phyloP scores from a whole-genome alignment of 257 asterid genomes.

The Solanum arcanum region DNA sequence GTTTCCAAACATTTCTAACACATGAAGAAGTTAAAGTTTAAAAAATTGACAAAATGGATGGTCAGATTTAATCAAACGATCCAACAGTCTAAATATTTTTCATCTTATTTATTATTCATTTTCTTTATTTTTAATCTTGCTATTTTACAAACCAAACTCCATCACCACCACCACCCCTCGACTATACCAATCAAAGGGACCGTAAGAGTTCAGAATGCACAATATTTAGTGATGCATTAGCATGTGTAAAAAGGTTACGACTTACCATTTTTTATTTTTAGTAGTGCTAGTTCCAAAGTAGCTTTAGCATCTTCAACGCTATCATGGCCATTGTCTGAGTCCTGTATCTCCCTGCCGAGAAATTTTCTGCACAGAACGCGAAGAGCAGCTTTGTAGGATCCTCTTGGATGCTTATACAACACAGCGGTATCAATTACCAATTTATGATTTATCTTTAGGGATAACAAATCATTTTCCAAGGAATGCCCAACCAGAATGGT shows the following conservation, averaged over 20 bases:
- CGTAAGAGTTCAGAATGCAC: background rate
- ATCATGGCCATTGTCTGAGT: slow-evolving; percentile 86
- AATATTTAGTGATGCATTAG: background rate
- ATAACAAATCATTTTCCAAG: slow-evolving; percentile 81
- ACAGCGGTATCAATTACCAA: slow-evolving; percentile 91
- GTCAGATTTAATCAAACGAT: background rate
- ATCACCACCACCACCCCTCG: background rate
- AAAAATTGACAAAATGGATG: background rate
- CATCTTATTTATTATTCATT: background rate
- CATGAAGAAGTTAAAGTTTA: background rate
- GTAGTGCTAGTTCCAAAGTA: slow-evolving; percentile 71
- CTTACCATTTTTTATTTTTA: slow-evolving; percentile 57
- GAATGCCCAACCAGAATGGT: slow-evolving; percentile 94
- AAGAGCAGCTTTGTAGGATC: slow-evolving; percentile 76
- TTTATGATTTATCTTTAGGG: slow-evolving; percentile 67
- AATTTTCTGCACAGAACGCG: slow-evolving; percentile 72
- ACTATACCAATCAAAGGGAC: background rate
- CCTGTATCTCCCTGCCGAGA: slow-evolving; percentile 77
- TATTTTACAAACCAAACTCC: background rate
- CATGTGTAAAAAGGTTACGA: background rate
- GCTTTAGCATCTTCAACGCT: slow-evolving; percentile 96
- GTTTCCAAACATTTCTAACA: background rate
- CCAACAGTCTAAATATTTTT: background rate
- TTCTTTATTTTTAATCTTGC: background rate
- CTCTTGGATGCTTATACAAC: slow-evolving; percentile 82